Evolutionary conservation across 495 filamentous ascomycete species (phyloP).

Genomic region (Penicillium paradoxum): DNA sequence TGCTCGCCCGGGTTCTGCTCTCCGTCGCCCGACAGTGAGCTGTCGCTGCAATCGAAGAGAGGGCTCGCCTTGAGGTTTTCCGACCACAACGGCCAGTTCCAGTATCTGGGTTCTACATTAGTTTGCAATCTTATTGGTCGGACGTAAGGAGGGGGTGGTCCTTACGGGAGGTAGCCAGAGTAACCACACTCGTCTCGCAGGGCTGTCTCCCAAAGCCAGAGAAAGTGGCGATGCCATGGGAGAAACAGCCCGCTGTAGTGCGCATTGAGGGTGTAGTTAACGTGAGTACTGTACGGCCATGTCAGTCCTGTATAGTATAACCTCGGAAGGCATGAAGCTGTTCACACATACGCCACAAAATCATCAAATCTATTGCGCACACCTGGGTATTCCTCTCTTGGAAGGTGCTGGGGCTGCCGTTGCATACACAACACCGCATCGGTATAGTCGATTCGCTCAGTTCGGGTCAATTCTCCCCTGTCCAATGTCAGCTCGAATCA

Average conservation of each 20-base stretch:
- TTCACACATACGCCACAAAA: slow-evolving; percentile 45
- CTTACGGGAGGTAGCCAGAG: slow-evolving; percentile 42
- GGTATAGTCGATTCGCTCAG: slow-evolving; percentile 40
- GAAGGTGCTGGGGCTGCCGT: slow-evolving; percentile 35
- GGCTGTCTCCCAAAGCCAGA: slow-evolving; percentile 56
- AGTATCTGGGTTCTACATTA: slow-evolving; percentile 35
- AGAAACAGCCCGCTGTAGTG: slow-evolving; percentile 47
- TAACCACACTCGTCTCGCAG: slow-evolving; percentile 66
- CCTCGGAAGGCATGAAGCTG: slow-evolving; percentile 12
- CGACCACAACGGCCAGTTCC: slow-evolving; percentile 45
- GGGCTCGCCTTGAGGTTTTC: slow-evolving; percentile 33
- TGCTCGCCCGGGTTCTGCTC: slow-evolving; percentile 30
- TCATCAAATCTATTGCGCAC: slow-evolving; percentile 49
- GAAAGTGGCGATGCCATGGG: slow-evolving; percentile 63
- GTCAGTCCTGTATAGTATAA: no score
- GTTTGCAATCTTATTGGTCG: background rate
- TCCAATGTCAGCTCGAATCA: background rate
- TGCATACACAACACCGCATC: slow-evolving; percentile 45
- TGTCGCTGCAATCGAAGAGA: slow-evolving; percentile 43
- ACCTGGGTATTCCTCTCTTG: slow-evolving; percentile 41
- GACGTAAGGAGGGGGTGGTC: background rate
- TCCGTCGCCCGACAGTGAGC: slow-evolving; percentile 47
- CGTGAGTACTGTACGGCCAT: slow-evolving; percentile 35
- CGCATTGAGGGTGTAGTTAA: slow-evolving; percentile 43
- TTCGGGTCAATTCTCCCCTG: slow-evolving; percentile 37